Conservation (phyloP, 768 basidiomycete species). For the Lactarius sp. region DNA sequence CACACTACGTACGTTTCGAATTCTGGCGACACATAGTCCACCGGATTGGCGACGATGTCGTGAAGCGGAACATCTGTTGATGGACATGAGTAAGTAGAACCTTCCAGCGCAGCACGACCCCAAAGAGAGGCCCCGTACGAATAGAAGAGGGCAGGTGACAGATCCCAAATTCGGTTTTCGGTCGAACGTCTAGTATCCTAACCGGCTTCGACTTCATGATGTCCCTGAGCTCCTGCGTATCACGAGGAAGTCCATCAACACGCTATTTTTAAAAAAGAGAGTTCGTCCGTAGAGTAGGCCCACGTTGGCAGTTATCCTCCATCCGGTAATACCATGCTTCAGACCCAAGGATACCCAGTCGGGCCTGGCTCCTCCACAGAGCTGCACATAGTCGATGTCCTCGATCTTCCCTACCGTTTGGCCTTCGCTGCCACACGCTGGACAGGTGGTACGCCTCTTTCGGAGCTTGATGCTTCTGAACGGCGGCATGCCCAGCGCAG, state of each 20-base stretch:
- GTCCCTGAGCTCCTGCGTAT: conserved; percentile 38
- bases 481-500: conserved; percentile 60
- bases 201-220: conserved; percentile 38
- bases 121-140: conserved; percentile 45
- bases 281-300: conserved; percentile 1
- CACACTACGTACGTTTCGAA: conserved; percentile 59
- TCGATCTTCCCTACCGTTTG: conserved; percentile 44
- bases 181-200: conserved; percentile 72
- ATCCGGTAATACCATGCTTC: conserved; percentile 23
- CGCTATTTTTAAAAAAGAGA: neutral
- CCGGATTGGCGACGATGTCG: conserved; percentile 60
- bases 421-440: conserved; percentile 62
- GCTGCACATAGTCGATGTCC: conserved; percentile 73
- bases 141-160: conserved; percentile 70
- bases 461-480: conserved; percentile 86
- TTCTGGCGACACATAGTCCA: conserved; percentile 13
- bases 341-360: conserved; percentile 62
- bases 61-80: conserved; percentile 67
- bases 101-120: neutral
- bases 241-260: neutral
- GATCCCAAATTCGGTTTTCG: conserved; percentile 77
- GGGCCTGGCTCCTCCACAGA: conserved; percentile 71
- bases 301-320: conserved; percentile 34
- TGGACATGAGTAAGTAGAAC: conserved; percentile 10
- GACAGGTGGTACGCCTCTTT: conserved; percentile 60